These are phyloP conservation scores for Tolypocladium capitatum DNA, from an alignment of 2,329 filamentous ascomycete species.

Conservation along the genomic window DNA sequence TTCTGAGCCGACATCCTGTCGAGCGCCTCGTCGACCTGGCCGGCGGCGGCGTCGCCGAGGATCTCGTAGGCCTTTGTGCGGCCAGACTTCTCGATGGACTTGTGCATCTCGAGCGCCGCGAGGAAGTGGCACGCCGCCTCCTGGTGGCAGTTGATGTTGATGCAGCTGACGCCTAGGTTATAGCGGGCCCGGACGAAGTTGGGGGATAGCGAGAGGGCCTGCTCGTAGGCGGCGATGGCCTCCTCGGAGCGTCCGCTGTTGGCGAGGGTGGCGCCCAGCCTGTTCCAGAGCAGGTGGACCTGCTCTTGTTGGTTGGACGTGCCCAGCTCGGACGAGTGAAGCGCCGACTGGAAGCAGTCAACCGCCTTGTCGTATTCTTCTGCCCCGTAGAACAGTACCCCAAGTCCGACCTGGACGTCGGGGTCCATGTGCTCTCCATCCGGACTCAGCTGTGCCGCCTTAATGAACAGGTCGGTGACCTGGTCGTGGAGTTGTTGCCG, in stretches of 20 bases:
- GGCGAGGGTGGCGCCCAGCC: conserved; percentile 86
- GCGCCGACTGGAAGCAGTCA: conserved; percentile 89
- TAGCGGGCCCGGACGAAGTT: conserved; percentile 97
- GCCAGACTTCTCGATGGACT: conserved; percentile 76
- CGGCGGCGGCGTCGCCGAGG: conserved; percentile 40
- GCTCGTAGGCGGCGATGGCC: conserved; percentile 91
- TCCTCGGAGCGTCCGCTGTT: conserved; percentile 91
- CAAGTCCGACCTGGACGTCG: conserved; percentile 92
- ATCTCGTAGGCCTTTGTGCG: conserved; percentile 75
- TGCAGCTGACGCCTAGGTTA: conserved; percentile 91
- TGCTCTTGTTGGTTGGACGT: conserved; percentile 73
- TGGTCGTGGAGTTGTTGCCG: conserved; percentile 79
- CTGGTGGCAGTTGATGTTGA: conserved; percentile 91
- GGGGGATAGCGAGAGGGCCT: conserved; percentile 75
- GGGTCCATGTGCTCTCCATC: conserved; percentile 94
- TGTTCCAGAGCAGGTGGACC: conserved; percentile 92
- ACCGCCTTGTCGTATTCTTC: conserved; percentile 98
- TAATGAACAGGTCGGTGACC: conserved; percentile 82
- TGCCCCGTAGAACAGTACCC: conserved; percentile 92
- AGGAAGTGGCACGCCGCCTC: conserved; percentile 89
- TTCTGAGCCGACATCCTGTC: conserved; percentile 90
- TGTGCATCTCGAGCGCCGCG: conserved; percentile 89
- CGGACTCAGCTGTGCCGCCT: conserved; percentile 81
- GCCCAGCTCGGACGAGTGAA: conserved; percentile 74
- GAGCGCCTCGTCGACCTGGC: conserved; percentile 52